phyloP scores from a whole-genome alignment of 352 stramenopile species.

The Phytopythium montanum region DNA sequence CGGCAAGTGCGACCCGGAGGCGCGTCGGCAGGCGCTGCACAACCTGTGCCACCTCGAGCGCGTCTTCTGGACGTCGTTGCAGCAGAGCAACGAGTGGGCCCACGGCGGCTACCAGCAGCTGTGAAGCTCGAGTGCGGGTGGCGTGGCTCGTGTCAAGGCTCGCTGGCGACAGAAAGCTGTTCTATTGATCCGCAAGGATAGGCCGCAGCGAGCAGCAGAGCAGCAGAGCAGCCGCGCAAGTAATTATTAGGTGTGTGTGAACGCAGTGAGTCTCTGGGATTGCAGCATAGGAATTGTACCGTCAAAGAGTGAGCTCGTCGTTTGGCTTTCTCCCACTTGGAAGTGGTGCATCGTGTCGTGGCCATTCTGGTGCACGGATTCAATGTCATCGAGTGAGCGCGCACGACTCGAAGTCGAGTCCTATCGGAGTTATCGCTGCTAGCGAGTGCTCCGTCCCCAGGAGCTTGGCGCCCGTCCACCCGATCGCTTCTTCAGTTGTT shows the following conservation, averaged over 20 bases:
- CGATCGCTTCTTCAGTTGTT: too few species aligned
- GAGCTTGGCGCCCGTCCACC: too few species aligned
- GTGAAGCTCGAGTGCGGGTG: neutral
- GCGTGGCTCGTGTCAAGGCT: neutral
- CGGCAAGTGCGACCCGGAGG: conserved; percentile 51
- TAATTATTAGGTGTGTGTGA: conserved; percentile 10
- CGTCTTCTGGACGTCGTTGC: conserved; percentile 56
- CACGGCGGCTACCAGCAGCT: conserved; percentile 6
- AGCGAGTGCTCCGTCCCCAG: too few species aligned
- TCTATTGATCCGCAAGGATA: conserved; percentile 7
- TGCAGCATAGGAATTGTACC: conserved; percentile 5
- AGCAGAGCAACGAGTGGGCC: conserved; percentile 56
- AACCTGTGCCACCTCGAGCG: conserved; percentile 46
- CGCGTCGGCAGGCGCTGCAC: conserved; percentile 35
- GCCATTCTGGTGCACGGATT: neutral
- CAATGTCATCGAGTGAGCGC: too few species aligned
- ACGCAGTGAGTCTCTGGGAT: neutral
- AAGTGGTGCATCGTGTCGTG: too few species aligned
- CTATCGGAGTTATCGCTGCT: too few species aligned
- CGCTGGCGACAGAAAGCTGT: conserved; percentile 8
- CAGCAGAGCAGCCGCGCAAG: neutral
- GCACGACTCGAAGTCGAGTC: too few species aligned
- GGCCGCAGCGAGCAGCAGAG: conserved; percentile 6
- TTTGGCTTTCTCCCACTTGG: neutral
- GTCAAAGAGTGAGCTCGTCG: neutral